Evolutionary conservation across 2,329 filamentous ascomycete species (phyloP).

Genomic region (Ceratocystis albifundus): DNA sequence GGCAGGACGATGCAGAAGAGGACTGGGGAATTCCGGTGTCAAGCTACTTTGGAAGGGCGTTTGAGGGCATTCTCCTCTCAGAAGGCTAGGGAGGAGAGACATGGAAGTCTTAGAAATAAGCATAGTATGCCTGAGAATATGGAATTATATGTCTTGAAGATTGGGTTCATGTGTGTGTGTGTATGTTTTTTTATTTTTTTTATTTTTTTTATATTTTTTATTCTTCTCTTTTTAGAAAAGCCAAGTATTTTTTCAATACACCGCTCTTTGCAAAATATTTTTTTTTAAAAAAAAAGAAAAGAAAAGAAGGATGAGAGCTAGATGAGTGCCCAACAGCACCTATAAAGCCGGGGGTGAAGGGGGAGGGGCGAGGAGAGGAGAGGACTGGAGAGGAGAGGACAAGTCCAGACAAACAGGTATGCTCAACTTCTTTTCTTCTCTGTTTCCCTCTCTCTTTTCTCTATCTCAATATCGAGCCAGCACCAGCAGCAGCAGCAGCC

Average conservation of each 20-base stretch:
- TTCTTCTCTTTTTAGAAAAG: background rate
- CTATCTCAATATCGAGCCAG: too few species aligned
- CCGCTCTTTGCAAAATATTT: background rate
- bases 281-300: too few species aligned
- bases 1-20: background rate
- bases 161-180: too few species aligned
- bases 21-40: background rate
- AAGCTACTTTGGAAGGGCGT: background rate
- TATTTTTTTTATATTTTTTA: background rate
- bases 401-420: too few species aligned
- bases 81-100: background rate
- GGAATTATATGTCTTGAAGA: background rate
- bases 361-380: background rate
- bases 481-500: too few species aligned
- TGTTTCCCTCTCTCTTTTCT: too few species aligned
- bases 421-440: too few species aligned
- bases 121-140: background rate
- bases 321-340: background rate
- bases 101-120: background rate
- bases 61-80: background rate
- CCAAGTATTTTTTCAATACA: background rate
- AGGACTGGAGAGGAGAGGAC: background rate
- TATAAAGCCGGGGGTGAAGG: background rate
- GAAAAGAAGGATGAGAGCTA: background rate
- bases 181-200: too few species aligned